These are phyloP conservation scores for Neonothopanus nambi DNA, from an alignment of 1,284 basidiomycete genomes.

Conservation along the genomic window DNA sequence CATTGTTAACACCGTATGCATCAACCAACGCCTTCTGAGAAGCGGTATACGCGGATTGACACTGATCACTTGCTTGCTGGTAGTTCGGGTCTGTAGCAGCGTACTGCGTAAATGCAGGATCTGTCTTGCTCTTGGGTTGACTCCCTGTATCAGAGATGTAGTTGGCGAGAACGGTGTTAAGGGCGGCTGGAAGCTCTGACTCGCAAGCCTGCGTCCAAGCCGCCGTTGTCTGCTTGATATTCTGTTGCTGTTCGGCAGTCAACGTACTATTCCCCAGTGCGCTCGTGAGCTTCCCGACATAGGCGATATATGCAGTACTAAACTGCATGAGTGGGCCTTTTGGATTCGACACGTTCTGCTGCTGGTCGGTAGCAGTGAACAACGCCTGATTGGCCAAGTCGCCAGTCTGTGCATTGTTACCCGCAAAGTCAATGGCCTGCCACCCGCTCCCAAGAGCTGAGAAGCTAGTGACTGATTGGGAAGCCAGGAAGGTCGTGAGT, in stretches of 20 bases:
- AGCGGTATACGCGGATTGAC: not conserved
- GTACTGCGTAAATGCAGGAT: slow-evolving; percentile 1
- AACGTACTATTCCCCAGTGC: no score
- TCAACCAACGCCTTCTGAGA: not conserved
- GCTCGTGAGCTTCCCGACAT: no score
- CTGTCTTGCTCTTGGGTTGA: not conserved
- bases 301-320: no score
- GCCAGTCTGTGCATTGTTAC: not conserved
- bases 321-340: no score
- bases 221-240: no score
- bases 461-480: not conserved
- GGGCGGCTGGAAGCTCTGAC: no score
- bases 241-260: no score
- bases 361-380: not conserved
- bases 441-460: not conserved
- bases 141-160: not conserved
- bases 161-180: no score
- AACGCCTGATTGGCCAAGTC: not conserved
- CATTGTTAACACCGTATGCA: not conserved
- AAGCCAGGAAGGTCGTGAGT: slow-evolving; percentile 1
- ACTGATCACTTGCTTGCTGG: not conserved
- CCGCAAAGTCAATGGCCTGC: slow-evolving; percentile 1
- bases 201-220: no score
- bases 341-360: not conserved
- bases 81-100: slow-evolving; percentile 4